Percentiles rank a stretch among this genome's conserved stretches.
Evolutionary conservation across 768 basidiomycete species (phyloP).

Genomic region (Mycena leptocephala): DNA sequence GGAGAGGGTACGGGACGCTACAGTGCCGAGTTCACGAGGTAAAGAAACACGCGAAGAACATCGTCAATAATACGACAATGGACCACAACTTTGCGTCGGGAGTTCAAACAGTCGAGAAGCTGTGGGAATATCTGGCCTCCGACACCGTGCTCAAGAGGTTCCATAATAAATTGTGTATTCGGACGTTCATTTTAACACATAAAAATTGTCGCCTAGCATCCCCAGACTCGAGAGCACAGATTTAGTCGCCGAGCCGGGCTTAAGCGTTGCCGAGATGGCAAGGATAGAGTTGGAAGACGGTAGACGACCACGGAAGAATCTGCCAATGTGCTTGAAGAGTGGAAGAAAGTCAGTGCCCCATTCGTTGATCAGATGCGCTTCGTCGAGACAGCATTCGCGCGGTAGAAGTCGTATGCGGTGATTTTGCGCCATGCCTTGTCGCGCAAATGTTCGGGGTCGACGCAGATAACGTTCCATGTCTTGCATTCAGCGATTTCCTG

Average conservation of each 20-base stretch:
- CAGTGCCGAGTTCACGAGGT: no score
- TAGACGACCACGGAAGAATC: slow-evolving; percentile 23
- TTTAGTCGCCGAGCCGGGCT: slow-evolving; percentile 7
- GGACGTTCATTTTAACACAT: slow-evolving; percentile 3
- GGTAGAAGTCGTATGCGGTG: neutral
- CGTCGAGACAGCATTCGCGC: no score
- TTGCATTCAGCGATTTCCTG: slow-evolving; percentile 19
- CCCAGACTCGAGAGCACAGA: slow-evolving; percentile 1
- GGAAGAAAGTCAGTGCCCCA: slow-evolving; percentile 24
- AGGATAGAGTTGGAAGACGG: slow-evolving; percentile 1
- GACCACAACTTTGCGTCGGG: no score
- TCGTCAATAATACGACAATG: no score
- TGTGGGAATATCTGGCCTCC: slow-evolving; percentile 23
- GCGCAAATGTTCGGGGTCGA: slow-evolving; percentile 22
- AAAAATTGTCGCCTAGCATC: neutral
- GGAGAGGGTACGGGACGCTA: no score
- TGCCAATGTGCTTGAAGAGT: slow-evolving; percentile 3
- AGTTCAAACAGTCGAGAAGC: slow-evolving; percentile 20
- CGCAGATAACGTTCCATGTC: slow-evolving; percentile 5
- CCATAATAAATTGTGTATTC: slow-evolving; percentile 12
- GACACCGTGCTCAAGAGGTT: neutral
- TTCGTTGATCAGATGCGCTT: slow-evolving; percentile 4
- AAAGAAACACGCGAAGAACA: no score
- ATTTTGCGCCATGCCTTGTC: slow-evolving; percentile 21
- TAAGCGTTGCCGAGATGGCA: neutral